Evolutionary conservation across 2,329 filamentous ascomycete species (phyloP).

Genomic region (Dothistroma septosporum): DNA sequence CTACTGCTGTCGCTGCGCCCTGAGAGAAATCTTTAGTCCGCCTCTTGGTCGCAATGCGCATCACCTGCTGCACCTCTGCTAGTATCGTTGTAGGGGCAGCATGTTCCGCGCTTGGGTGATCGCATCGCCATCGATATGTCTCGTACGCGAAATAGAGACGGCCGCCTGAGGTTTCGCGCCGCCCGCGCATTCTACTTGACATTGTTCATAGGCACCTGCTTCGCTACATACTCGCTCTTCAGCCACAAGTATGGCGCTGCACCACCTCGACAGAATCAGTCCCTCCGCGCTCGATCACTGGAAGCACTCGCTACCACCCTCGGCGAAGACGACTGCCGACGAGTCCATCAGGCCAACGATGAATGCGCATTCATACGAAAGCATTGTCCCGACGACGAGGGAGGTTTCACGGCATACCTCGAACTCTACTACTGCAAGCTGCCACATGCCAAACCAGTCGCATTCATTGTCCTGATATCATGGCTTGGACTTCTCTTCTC

Average conservation of each 20-base stretch:
- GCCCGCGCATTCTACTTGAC: conserved; percentile 46
- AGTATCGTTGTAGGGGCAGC: not conserved
- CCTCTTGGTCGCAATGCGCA: not conserved
- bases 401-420: conserved; percentile 84
- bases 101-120: not conserved
- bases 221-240: conserved; percentile 24
- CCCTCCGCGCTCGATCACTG: conserved; percentile 8
- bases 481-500: conserved; percentile 92
- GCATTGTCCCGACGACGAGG: conserved; percentile 84
- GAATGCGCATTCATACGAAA: conserved; percentile 80
- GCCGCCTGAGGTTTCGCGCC: conserved; percentile 36
- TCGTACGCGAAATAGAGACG: not conserved
- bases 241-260: conserved; percentile 8
- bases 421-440: conserved; percentile 85
- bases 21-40: not conserved
- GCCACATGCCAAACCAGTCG: conserved; percentile 63
- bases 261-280: not conserved
- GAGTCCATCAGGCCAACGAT: conserved; percentile 71
- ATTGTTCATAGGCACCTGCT: conserved; percentile 34
- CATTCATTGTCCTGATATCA: conserved; percentile 70
- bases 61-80: not conserved
- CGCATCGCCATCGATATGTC: conserved; percentile 1
- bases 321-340: conserved; percentile 59
- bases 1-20: not conserved
- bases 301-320: conserved; percentile 10